phyloP scores from a whole-genome alignment of 202 grass and related monocot species.

The Setaria viridis region DNA sequence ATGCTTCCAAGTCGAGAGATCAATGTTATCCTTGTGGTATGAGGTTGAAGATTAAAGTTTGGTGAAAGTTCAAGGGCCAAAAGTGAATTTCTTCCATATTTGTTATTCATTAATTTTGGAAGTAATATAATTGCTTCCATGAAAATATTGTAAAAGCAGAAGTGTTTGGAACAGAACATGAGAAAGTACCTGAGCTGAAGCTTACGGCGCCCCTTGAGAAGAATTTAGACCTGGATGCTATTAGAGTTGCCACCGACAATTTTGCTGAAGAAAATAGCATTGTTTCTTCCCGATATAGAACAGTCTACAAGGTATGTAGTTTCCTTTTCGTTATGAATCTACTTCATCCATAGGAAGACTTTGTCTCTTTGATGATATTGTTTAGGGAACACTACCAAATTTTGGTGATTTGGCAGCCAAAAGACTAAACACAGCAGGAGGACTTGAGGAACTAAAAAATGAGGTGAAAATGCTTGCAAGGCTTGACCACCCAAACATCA shows the following conservation, averaged over 20 bases:
- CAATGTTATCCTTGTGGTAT: too few relatives aligned
- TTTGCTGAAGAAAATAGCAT: slow-evolving; percentile 41
- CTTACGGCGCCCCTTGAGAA: background rate
- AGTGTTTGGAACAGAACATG: background rate
- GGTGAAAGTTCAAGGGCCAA: too few relatives aligned
- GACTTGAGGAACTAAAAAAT: slow-evolving; percentile 41
- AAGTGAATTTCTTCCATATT: background rate
- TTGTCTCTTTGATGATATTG: background rate
- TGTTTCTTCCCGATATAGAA: slow-evolving; percentile 36
- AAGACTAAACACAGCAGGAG: slow-evolving; percentile 30
- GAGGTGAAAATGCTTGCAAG: slow-evolving; percentile 39
- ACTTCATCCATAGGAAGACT: background rate
- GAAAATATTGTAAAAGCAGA: background rate
- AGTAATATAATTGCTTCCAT: slow-evolving; percentile 4
- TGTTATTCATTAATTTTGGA: background rate
- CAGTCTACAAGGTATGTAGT: slow-evolving; percentile 51
- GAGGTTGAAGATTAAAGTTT: too few relatives aligned
- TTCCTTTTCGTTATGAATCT: background rate
- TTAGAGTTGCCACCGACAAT: slow-evolving; percentile 39
- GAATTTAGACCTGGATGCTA: slow-evolving; percentile 35
- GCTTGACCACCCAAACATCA: slow-evolving; percentile 47
- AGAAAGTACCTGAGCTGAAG: background rate
- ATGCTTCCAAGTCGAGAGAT: too few relatives aligned
- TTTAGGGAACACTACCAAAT: slow-evolving; percentile 40
- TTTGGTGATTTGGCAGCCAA: slow-evolving; percentile 44